Base-by-base conservation (phyloP, 2,329 filamentous ascomycete species). In the Ophiostoma sp. region DNA sequence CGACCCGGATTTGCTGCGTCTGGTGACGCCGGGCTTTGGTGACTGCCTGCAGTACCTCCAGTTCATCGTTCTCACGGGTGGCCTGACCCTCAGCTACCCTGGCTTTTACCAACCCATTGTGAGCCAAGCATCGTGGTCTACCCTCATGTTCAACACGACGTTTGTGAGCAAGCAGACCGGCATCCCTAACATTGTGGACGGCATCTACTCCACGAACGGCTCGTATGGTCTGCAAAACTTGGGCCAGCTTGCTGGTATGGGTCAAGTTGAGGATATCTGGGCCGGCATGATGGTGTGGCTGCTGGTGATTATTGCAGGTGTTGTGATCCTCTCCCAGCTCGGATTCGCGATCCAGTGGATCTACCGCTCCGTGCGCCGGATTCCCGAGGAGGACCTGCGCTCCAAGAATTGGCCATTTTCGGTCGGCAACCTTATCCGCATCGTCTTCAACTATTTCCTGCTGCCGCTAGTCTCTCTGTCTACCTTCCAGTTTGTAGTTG, bases 21-120 rank as follows among this genome's bases (percentile, higher is more conserved):
- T 99, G 66, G 94, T 99, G 45, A 99, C 96, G 0, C 96, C 96
- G 5, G 96, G 96, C 0, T 98, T 99, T 80, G 94, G 94, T 7
- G 96, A 99, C 80, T 99, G 96, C 79, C 86, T 99, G 72, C 95
- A 98, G 82, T 98, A 99, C 81, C 93, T 99, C 22, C 96, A 99
- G 80, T 99, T 97, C 78, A 87, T 96, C 72, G 91, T 93, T 28
- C 84, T 99, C 74, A 96, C 94, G 0, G 95, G 95, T n/a, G 91
- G 92, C 50, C 85, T 99, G 73, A 94, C 92, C 8, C 85, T 99
- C 76, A 90, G 91, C 77, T 99, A 98, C 79, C 96, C 96, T 0
- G 96, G 96, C 12, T 99, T 93, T 80, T 99, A 94, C 80, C 95
- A 97, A 80, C 96, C 96, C 4, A 92, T 94, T 8, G 89, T 95